These are phyloP conservation scores for Salix suchowensis DNA, from an alignment of 345 rosid genomes.

Conservation along the genomic window DNA sequence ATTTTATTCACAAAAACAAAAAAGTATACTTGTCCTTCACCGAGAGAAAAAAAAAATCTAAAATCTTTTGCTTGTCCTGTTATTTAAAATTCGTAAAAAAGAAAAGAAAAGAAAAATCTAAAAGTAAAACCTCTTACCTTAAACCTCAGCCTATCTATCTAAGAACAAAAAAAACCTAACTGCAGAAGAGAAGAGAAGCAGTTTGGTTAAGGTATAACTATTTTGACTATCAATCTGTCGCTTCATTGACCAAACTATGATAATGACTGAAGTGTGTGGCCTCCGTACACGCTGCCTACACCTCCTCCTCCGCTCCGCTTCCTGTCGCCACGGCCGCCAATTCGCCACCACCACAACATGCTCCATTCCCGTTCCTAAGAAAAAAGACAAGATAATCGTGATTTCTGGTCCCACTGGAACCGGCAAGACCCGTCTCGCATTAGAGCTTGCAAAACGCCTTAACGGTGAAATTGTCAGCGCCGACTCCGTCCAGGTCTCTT, in stretches of 20 bases:
- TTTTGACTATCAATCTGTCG: background rate
- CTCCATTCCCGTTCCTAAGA: conserved; percentile 22
- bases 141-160: too few species aligned
- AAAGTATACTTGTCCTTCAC: too few species aligned
- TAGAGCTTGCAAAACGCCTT: conserved; percentile 87
- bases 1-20: too few species aligned
- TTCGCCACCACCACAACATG: conserved; percentile 24
- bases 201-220: background rate
- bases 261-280: conserved; percentile 37
- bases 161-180: too few species aligned
- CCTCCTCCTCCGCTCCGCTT: conserved; percentile 19
- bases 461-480: conserved; percentile 96
- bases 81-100: too few species aligned
- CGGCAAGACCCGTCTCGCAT: conserved; percentile 76
- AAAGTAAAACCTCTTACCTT: too few species aligned
- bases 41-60: too few species aligned
- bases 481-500: conserved; percentile 82
- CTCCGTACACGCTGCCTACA: conserved; percentile 44
- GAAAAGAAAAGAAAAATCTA: too few species aligned
- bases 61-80: too few species aligned
- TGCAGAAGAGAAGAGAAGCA: too few species aligned
- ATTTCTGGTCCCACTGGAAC: conserved; percentile 93
- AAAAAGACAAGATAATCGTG: conserved; percentile 67
- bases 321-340: conserved; percentile 29
- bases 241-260: conserved; percentile 19